These are phyloP conservation scores for Lunasporangiospora selenospora DNA, from an alignment of 192 early-diverging fungal genomes.

Conservation along the genomic window DNA sequence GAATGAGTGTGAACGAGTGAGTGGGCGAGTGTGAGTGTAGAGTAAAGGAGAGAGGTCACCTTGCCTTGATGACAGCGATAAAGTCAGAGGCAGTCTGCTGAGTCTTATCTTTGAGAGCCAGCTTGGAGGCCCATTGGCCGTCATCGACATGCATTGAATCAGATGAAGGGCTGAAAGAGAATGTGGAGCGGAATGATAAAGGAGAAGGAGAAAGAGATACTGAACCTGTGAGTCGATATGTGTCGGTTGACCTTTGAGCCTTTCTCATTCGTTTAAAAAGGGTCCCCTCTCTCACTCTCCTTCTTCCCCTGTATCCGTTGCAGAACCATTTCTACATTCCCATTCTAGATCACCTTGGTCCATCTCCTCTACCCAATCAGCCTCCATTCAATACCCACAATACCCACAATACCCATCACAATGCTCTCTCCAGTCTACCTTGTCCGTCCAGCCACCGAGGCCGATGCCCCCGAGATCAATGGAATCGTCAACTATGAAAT, in stretches of 20 bases:
- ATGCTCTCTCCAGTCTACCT: conserved; percentile 11
- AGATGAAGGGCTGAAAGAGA: too few relatives aligned
- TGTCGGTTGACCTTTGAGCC: too few relatives aligned
- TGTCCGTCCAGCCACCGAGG: conserved; percentile 48
- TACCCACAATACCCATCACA: neutral
- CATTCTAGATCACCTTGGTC: too few relatives aligned
- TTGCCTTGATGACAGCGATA: conserved; percentile 32
- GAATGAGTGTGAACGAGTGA: neutral
- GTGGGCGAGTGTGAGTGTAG: neutral
- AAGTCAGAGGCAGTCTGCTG: conserved; percentile 26
- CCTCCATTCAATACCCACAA: neutral
- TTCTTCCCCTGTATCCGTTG: too few relatives aligned
- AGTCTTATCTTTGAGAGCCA: conserved; percentile 35
- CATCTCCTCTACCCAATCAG: neutral
- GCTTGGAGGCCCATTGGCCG: conserved; percentile 36
- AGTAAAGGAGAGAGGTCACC: neutral
- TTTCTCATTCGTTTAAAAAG: too few relatives aligned
- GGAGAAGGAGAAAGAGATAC: too few relatives aligned
- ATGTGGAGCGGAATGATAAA: too few relatives aligned
- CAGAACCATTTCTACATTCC: too few relatives aligned
- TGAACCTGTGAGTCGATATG: too few relatives aligned
- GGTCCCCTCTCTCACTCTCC: too few relatives aligned
- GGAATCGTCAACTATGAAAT: conserved; percentile 59
- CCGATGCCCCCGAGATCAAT: conserved; percentile 46
- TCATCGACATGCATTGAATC: conserved; percentile 48